Evolutionary conservation across 495 filamentous ascomycete species (phyloP), one percentile per base, ranked within the genome.

Genomic region (Aspergillus incahuasiensis): DNA sequence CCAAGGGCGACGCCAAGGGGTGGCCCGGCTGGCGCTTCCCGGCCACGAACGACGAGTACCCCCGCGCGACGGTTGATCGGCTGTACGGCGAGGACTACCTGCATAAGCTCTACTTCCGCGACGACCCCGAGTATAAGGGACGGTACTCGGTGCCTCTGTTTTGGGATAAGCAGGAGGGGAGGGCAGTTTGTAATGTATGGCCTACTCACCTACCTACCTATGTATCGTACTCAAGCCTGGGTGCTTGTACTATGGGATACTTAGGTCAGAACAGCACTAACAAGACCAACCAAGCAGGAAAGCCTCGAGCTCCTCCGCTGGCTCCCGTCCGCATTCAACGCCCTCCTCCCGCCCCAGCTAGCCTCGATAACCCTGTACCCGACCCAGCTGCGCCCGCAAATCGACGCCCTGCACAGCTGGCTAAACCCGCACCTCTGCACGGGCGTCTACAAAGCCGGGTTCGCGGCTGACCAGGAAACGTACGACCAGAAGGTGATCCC

Each of bases 391-490:
- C 65, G 68, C 1, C 21, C 52, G 0, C 53, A 73, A 38, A 82
- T 82, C 49, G 78, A 82, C 49, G 43, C 50, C 0, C 63, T 80
- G 13, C 64, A 67, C 24, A 57, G 60, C 0, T 81, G 75, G 78
- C 67, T 83, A 51, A 68, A 75, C 42, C 59, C 62, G 0, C 63
- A 77, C 42, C 63, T 82, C 34, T 82, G 81, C 49, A 55, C 47
- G 0, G 79, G 79, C 9, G 80, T 83, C 8, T 83, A 83, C 69
- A 81, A 75, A 61, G 76, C 77, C 5, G 80, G 80, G 34, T 82
- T 82, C 57, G 79, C 79, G 0, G 50, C 63, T 0, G 65, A 67
- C 5, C 79, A 82, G 57, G 72, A 72, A 45, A 65, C 52, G 4
- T 82, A 84, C 55, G 71, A 79, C 39, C 63, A 68, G 41, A 64